A percentile compares a stretch with the other conserved stretches of the same genome.
phyloP scores from a whole-genome alignment of 2,329 filamentous ascomycete genomes.

The Aspergillus costaricaensis region DNA sequence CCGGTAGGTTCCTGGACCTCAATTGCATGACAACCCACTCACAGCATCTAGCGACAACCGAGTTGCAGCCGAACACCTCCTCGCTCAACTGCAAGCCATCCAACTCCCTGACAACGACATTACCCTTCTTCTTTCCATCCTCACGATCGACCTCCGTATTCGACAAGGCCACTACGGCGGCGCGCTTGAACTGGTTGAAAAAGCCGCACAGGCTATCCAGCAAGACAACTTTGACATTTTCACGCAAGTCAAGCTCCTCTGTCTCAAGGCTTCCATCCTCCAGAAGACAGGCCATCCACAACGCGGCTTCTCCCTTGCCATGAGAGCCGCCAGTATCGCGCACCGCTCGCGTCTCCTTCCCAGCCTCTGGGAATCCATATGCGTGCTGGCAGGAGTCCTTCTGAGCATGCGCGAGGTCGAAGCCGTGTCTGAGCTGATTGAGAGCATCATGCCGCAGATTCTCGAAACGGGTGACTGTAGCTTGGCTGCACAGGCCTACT shows the following conservation, averaged over 20 bases:
- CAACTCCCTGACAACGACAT: conserved; percentile 60
- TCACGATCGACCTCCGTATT: conserved; percentile 62
- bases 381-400: conserved; percentile 67
- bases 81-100: conserved; percentile 59
- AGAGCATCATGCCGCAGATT: conserved; percentile 71
- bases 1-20: conserved; percentile 32
- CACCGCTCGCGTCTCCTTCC: conserved; percentile 69
- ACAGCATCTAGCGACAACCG: conserved; percentile 54
- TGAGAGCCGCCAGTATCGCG: conserved; percentile 74
- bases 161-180: conserved; percentile 54
- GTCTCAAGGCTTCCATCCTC: conserved; percentile 72
- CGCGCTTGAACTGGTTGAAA: conserved; percentile 59
- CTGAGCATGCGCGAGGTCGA: conserved; percentile 70
- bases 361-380: conserved; percentile 72
- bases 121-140: conserved; percentile 58
- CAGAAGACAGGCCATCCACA: conserved; percentile 68
- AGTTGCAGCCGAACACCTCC: conserved; percentile 57
- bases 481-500: conserved; percentile 68
- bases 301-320: conserved; percentile 73
- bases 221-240: conserved; percentile 63
- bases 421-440: conserved; percentile 65
- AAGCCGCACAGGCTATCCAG: conserved; percentile 53
- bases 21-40: neutral
- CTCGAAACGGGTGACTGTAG: conserved; percentile 68
- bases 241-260: conserved; percentile 69